These are phyloP conservation scores for Eimeria necatrix DNA, from an alignment of 169 alveolate species.

Conservation along the genomic window DNA sequence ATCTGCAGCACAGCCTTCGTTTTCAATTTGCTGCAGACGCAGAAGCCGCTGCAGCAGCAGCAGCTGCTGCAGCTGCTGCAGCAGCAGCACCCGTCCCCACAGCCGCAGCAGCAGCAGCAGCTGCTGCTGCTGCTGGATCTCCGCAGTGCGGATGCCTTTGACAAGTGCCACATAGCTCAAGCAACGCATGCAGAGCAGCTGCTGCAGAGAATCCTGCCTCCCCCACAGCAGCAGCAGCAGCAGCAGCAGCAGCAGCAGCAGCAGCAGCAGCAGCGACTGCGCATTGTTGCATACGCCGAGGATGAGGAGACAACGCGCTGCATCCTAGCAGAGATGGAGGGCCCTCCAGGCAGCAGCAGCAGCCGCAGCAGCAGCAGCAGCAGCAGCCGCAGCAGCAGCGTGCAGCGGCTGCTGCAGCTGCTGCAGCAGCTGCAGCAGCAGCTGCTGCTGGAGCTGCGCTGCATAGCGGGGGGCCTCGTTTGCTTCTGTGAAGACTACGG, in stretches of 20 bases:
- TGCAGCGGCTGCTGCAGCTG: slow-evolving; percentile 11
- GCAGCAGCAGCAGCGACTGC: slow-evolving; percentile 31
- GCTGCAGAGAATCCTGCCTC: neutral
- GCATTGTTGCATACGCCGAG: neutral
- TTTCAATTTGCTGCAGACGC: slow-evolving; percentile 49
- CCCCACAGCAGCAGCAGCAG: neutral
- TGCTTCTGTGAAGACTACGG: neutral
- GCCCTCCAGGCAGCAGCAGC: neutral
- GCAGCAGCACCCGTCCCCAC: neutral
- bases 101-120: slow-evolving; percentile 26
- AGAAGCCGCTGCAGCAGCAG: slow-evolving; percentile 48
- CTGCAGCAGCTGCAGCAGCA: neutral
- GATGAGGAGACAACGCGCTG: slow-evolving; percentile 27
- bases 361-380: neutral
- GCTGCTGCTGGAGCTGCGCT: slow-evolving; percentile 8
- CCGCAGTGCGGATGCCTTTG: slow-evolving; percentile 42
- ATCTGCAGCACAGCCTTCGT: slow-evolving; percentile 4
- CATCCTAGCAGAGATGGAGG: neutral
- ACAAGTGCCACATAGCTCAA: slow-evolving; percentile 31
- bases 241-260: neutral
- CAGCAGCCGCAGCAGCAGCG: neutral
- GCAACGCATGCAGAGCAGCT: slow-evolving; percentile 26
- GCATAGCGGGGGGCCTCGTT: slow-evolving; percentile 2
- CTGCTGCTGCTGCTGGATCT: slow-evolving; percentile 25
- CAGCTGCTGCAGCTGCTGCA: slow-evolving; percentile 48